Conservation (phyloP, 441 rosid genomes). For the Pelargonium fulgidum region DNA sequence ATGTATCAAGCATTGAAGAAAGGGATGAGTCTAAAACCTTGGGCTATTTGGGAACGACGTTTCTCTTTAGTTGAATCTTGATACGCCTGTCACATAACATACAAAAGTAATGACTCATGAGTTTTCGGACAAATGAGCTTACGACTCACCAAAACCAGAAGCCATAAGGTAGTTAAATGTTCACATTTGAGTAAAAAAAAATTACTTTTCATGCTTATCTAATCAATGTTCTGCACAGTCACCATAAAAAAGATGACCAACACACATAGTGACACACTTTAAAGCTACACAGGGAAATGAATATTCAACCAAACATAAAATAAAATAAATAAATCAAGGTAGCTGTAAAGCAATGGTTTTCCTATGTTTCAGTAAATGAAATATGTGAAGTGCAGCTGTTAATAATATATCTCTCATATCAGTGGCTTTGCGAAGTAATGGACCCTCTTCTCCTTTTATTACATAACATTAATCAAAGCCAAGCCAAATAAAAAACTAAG, state of each 20-base stretch:
- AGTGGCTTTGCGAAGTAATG: too few relatives aligned
- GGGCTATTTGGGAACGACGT: constrained; percentile 92
- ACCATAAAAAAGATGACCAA: not conserved
- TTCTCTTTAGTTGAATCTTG: constrained; percentile 95
- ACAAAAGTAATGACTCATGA: not conserved
- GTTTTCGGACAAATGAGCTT: not conserved
- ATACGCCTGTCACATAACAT: constrained; percentile 54
- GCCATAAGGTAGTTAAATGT: not conserved
- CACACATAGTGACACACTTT: not conserved
- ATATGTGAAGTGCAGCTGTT: too few relatives aligned
- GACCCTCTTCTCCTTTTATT: not conserved
- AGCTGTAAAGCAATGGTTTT: not conserved
- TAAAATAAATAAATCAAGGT: not conserved
- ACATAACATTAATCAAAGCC: not conserved
- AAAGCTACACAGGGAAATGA: not conserved
- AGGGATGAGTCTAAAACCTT: constrained; percentile 46
- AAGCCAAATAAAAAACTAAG: not conserved
- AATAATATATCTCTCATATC: too few relatives aligned
- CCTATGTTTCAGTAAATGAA: not conserved
- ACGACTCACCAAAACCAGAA: not conserved
- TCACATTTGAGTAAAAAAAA: not conserved
- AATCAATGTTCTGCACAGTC: not conserved
- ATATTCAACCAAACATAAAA: not conserved
- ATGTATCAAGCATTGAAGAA: constrained; percentile 7
- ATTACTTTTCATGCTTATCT: not conserved